Conservation (phyloP, 2,329 filamentous ascomycete species). For the Colletotrichum truncatum region DNA sequence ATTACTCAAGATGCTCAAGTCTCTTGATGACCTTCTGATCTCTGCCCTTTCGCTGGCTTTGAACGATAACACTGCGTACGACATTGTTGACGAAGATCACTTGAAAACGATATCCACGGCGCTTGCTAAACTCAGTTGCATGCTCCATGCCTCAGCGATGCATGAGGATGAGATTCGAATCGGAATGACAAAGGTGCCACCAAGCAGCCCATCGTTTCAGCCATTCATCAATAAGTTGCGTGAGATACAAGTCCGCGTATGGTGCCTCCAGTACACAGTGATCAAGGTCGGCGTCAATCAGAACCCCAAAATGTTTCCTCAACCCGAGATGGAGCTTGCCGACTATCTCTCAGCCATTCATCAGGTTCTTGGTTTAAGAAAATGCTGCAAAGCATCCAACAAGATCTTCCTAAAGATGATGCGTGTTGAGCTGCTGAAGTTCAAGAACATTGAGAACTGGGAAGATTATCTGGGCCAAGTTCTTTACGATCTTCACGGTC, state of each 20-base stretch:
- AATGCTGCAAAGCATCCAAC: conserved; percentile 85
- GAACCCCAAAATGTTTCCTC: conserved; percentile 69
- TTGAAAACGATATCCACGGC: conserved; percentile 77
- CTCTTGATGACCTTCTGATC: conserved; percentile 79
- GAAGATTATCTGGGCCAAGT: conserved; percentile 89
- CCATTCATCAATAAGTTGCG: conserved; percentile 75
- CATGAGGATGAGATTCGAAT: conserved; percentile 88
- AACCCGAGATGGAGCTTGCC: conserved; percentile 76
- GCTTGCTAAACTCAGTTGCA: conserved; percentile 74
- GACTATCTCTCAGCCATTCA: conserved; percentile 85
- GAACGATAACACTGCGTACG: conserved; percentile 76
- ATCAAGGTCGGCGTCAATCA: conserved; percentile 79
- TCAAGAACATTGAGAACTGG: conserved; percentile 81
- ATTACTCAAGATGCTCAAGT: conserved; percentile 80
- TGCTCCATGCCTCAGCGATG: conserved; percentile 82
- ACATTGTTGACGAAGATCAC: conserved; percentile 85
- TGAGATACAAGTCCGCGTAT: conserved; percentile 87
- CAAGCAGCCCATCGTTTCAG: conserved; percentile 64
- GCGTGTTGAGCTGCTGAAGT: conserved; percentile 82
- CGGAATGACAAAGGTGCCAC: conserved; percentile 71
- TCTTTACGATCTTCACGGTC: conserved; percentile 82
- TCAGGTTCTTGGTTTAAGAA: conserved; percentile 82
- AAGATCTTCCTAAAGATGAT: conserved; percentile 91
- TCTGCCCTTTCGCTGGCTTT: conserved; percentile 75
- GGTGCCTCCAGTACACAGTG: conserved; percentile 87